Evolutionary conservation across 2,329 filamentous ascomycete species (phyloP).

Genomic region (Beauveria brongniartii): DNA sequence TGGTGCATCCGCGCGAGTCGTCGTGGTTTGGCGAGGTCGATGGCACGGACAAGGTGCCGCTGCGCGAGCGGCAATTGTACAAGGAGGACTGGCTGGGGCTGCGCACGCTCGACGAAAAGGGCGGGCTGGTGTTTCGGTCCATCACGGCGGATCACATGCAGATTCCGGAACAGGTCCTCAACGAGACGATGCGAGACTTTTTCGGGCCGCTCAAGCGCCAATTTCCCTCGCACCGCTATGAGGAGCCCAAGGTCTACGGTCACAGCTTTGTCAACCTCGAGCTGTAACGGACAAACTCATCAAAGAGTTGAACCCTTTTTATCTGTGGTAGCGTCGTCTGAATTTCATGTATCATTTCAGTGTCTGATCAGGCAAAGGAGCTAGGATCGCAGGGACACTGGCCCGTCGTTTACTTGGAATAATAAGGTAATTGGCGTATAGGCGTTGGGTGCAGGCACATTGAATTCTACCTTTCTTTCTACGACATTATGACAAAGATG

Average conservation of each 20-base stretch:
- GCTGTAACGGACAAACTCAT: background rate
- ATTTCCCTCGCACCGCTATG: conserved; percentile 19
- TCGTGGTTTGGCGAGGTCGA: conserved; percentile 88
- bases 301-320: background rate
- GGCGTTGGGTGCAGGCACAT: background rate
- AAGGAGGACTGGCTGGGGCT: conserved; percentile 91
- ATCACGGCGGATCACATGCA: conserved; percentile 78
- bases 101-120: conserved; percentile 68
- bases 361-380: background rate
- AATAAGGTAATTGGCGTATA: background rate
- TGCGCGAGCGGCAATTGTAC: conserved; percentile 68
- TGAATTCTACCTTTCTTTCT: background rate
- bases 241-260: conserved; percentile 13
- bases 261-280: background rate
- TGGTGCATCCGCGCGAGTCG: conserved; percentile 83
- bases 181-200: conserved; percentile 56
- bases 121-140: conserved; percentile 66
- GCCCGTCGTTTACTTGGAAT: background rate
- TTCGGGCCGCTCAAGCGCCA: conserved; percentile 47
- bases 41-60: conserved; percentile 52
- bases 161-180: conserved; percentile 58
- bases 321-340: background rate
- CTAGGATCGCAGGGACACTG: background rate
- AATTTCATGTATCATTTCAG: background rate
- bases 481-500: too few relatives aligned